These are phyloP conservation scores for Blastocystis sp. DNA, from an alignment of 352 stramenopile species.

Conservation along the genomic window DNA sequence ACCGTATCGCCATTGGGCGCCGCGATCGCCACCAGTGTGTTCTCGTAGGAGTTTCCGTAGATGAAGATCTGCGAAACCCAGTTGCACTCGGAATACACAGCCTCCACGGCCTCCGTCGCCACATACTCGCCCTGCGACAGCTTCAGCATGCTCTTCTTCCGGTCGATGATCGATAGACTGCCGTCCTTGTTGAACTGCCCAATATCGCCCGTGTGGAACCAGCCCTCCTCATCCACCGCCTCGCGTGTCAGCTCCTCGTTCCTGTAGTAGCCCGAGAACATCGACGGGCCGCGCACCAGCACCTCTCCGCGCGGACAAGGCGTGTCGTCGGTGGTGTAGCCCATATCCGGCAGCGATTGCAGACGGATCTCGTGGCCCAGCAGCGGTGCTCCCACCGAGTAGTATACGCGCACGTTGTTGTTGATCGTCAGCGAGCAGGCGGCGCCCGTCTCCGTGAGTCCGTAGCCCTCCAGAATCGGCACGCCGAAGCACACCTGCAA, in stretches of 20 bases:
- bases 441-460: constrained; percentile 81
- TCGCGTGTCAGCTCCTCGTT: constrained; percentile 78
- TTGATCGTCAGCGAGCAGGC: constrained; percentile 67
- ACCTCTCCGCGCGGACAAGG: constrained; percentile 68
- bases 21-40: constrained; percentile 67
- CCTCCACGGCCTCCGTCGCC: constrained; percentile 70
- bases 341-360: constrained; percentile 67
- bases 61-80: constrained; percentile 71
- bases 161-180: constrained; percentile 76
- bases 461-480: constrained; percentile 82
- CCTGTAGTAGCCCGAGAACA: constrained; percentile 87
- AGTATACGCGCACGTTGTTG: constrained; percentile 61
- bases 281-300: constrained; percentile 66
- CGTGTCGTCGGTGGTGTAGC: constrained; percentile 74
- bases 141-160: constrained; percentile 80
- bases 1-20: constrained; percentile 65
- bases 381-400: constrained; percentile 65
- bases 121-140: constrained; percentile 76
- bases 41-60: constrained; percentile 71
- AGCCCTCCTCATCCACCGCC: constrained; percentile 79
- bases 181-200: constrained; percentile 83
- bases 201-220: constrained; percentile 91
- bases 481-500: constrained; percentile 79
- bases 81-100: constrained; percentile 66
- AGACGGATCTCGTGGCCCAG: constrained; percentile 65